Conservation (phyloP, 2,329 filamentous ascomycete genomes). For the Cordyceps cicadae region DNA sequence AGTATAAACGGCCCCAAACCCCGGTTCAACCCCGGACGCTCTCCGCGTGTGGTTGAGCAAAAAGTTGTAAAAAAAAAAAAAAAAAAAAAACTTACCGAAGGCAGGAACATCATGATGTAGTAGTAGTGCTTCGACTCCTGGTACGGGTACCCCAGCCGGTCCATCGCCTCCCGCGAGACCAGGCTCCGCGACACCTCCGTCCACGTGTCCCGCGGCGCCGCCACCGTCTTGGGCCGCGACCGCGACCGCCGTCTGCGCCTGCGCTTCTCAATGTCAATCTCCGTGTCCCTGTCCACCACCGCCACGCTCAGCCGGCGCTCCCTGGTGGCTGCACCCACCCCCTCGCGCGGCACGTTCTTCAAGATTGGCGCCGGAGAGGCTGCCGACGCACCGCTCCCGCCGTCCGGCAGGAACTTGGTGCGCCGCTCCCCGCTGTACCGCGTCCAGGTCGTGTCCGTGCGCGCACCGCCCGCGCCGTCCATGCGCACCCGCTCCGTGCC, state of each 20-base stretch:
- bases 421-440: conserved; percentile 70
- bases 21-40: too few species aligned
- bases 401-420: conserved; percentile 64
- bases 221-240: conserved; percentile 26
- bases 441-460: conserved; percentile 70
- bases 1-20: neutral
- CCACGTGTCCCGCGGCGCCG: conserved; percentile 66
- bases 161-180: conserved; percentile 77
- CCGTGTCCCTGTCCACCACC: conserved; percentile 37
- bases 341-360: conserved; percentile 21
- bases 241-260: conserved; percentile 41
- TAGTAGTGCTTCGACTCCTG: conserved; percentile 86
- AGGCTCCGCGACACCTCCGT: conserved; percentile 95
- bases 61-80: too few species aligned
- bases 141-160: conserved; percentile 75
- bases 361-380: conserved; percentile 13
- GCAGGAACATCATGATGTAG: conserved; percentile 85
- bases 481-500: conserved; percentile 75
- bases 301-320: conserved; percentile 37
- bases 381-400: conserved; percentile 39
- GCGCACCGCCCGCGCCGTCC: conserved; percentile 69
- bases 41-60: too few species aligned
- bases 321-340: conserved; percentile 16
- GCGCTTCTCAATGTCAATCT: conserved; percentile 45
- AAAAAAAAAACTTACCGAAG: conserved; percentile 83